Evolutionary conservation across 768 basidiomycete species (phyloP).

Genomic region (Lactarius trivialis): DNA sequence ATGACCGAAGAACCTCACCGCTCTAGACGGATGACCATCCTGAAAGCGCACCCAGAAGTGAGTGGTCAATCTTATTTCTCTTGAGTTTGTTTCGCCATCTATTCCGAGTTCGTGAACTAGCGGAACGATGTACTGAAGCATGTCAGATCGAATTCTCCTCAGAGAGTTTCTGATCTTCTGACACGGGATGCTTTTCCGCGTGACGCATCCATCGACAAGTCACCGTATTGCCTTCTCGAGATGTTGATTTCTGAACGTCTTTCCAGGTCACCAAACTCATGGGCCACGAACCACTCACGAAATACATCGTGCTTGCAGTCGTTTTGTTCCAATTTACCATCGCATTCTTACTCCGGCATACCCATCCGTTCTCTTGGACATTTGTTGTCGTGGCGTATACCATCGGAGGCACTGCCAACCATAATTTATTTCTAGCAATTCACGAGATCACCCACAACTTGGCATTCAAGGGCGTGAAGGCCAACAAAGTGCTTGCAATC

Average conservation of each 20-base stretch:
- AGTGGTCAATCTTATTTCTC: constrained; percentile 22
- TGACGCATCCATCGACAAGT: background rate
- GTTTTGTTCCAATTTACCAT: constrained; percentile 65
- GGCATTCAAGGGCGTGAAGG: constrained; percentile 74
- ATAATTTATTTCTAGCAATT: constrained; percentile 96
- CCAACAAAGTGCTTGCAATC: constrained; percentile 85
- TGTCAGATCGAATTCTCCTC: background rate
- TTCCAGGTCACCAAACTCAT: constrained; percentile 87
- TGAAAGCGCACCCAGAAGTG: constrained; percentile 93
- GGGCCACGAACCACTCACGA: constrained; percentile 90
- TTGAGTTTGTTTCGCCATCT: background rate
- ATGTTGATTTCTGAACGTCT: constrained; percentile 3
- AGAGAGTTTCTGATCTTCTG: background rate
- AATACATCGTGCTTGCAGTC: constrained; percentile 81
- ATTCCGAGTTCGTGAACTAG: background rate
- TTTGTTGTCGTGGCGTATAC: constrained; percentile 78
- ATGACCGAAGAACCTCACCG: constrained; percentile 99
- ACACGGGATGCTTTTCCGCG: background rate
- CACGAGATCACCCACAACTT: constrained; percentile 99
- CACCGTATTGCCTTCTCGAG: background rate
- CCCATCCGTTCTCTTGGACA: constrained; percentile 56
- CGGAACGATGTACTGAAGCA: background rate
- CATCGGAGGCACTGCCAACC: constrained; percentile 92
- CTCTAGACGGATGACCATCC: constrained; percentile 75
- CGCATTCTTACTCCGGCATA: constrained; percentile 61